These are phyloP conservation scores for Cyclotella sp. DNA, from an alignment of 108 stramenopile genomes.

Conservation along the genomic window DNA sequence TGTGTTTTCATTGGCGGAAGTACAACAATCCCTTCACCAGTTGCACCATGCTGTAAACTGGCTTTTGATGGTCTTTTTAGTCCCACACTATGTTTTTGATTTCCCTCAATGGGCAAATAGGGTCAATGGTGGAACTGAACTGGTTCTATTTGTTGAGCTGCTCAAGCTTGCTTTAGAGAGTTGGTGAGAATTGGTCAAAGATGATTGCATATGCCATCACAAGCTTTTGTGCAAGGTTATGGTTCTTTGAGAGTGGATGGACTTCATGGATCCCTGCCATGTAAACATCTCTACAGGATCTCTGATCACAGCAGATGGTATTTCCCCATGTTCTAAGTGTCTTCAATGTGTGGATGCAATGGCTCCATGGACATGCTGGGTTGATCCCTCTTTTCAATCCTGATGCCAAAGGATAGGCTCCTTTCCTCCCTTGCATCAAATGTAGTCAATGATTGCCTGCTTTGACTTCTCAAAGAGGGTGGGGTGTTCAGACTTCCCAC, in stretches of 20 bases:
- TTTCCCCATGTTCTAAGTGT: neutral
- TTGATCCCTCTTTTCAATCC: neutral
- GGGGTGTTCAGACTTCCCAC: neutral
- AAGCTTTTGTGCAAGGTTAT: neutral
- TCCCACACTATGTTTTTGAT: constrained; percentile 7
- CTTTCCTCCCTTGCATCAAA: neutral
- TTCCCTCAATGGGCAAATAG: neutral
- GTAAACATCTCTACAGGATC: neutral
- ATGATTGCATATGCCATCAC: neutral
- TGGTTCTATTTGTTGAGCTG: neutral
- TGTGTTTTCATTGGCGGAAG: no score
- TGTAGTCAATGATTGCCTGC: neutral
- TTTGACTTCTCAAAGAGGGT: constrained; percentile 1
- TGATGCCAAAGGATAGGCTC: neutral
- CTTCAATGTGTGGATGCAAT: neutral
- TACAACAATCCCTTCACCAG: no score
- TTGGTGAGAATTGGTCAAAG: neutral
- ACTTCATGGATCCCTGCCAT: neutral
- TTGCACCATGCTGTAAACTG: no score
- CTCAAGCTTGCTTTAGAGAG: neutral
- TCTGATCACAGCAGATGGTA: neutral
- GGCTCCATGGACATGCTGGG: neutral
- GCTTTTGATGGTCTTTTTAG: no score
- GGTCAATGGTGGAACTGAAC: neutral
- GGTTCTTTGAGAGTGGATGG: neutral